Evolutionary conservation across 208 protist species (phyloP).

Genomic region (Trypanosoma cruzi): DNA sequence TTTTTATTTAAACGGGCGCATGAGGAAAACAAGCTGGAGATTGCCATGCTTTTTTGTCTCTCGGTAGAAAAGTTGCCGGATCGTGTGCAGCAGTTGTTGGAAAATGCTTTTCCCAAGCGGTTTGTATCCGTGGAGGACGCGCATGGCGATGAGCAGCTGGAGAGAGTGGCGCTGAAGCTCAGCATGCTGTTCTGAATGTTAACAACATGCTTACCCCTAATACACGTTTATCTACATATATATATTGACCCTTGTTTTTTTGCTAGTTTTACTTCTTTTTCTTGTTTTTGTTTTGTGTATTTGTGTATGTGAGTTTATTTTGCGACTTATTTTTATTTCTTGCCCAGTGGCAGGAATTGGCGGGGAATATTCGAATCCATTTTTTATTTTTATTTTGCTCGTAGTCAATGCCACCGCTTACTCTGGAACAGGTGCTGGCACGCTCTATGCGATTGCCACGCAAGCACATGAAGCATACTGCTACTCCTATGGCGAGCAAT

Average conservation of each 20-base stretch:
- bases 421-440: conserved; percentile 87
- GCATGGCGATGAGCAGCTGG: conserved; percentile 13
- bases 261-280: no score
- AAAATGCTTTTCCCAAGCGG: conserved; percentile 3
- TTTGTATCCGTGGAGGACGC: background rate
- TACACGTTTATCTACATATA: no score
- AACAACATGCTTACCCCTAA: no score
- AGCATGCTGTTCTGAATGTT: background rate
- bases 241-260: no score
- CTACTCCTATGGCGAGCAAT: background rate
- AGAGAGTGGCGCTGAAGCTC: background rate
- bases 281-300: background rate
- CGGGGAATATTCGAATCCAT: background rate
- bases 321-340: conserved; percentile 24
- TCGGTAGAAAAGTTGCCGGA: conserved; percentile 10
- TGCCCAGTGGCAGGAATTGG: background rate
- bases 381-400: background rate
- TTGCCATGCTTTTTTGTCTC: conserved; percentile 21
- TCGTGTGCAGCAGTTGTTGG: background rate
- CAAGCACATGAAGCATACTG: conserved; percentile 26
- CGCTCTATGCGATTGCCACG: conserved; percentile 80
- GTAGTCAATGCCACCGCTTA: conserved; percentile 61
- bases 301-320: conserved; percentile 11
- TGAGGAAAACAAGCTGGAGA: background rate
- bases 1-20: conserved; percentile 10